These are phyloP conservation scores for Brettanomyces custersianus DNA, from an alignment of 805 yeast genomes.

Conservation along the genomic window DNA sequence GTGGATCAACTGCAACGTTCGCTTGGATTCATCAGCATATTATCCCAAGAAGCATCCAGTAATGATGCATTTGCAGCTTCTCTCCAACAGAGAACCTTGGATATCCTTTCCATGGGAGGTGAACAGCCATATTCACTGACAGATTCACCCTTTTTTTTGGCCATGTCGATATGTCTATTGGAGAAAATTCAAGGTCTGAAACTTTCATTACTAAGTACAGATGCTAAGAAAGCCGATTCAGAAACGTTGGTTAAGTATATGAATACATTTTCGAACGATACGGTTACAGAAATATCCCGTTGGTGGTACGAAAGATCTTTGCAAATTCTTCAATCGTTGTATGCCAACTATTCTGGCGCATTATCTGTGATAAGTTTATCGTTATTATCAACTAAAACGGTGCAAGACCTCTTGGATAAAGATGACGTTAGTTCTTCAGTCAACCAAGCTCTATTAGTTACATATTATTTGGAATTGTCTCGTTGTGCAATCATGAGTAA, in stretches of 20 bases:
- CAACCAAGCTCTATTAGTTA: slow-evolving; percentile 30
- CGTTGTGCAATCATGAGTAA: slow-evolving; percentile 53
- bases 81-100: slow-evolving; percentile 6
- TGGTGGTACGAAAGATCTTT: slow-evolving; percentile 78
- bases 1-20: slow-evolving; percentile 15
- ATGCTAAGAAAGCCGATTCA: slow-evolving; percentile 11
- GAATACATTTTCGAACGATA: slow-evolving; percentile 3
- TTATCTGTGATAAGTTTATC: slow-evolving; percentile 33
- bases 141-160: slow-evolving; percentile 38
- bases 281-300: slow-evolving; percentile 35
- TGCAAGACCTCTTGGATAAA: slow-evolving; percentile 25
- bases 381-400: slow-evolving; percentile 28
- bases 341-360: slow-evolving; percentile 46
- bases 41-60: slow-evolving; percentile 11
- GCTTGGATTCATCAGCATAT: slow-evolving; percentile 11
- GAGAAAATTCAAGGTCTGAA: slow-evolving; percentile 28
- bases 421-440: slow-evolving; percentile 21
- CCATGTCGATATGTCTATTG: slow-evolving; percentile 34
- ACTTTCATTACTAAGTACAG: slow-evolving; percentile 20
- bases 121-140: slow-evolving; percentile 60
- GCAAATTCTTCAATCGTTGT: slow-evolving; percentile 54
- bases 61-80: slow-evolving; percentile 14
- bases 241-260: slow-evolving; percentile 13
- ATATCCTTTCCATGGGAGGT: slow-evolving; percentile 32
- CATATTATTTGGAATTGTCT: slow-evolving; percentile 59